These are phyloP conservation scores for Quercus engelmannii DNA, from an alignment of 306 rosid genomes.

Conservation along the genomic window DNA sequence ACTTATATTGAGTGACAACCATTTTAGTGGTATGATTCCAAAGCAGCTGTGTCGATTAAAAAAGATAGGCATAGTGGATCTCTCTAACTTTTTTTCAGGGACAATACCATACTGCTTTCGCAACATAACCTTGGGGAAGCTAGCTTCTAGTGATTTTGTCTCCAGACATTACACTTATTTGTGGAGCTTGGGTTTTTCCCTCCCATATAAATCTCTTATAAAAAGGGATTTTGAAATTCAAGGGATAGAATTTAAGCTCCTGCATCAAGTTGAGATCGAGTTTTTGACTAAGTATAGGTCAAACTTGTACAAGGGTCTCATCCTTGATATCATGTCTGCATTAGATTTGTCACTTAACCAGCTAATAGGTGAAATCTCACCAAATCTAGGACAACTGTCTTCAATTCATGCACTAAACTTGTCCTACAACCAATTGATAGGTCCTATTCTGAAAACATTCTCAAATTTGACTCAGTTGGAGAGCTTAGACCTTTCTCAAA, in stretches of 20 bases:
- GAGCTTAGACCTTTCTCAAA: too few relatives aligned
- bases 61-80: background rate
- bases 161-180: fast-evolving
- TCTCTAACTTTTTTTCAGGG: background rate
- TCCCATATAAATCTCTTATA: too few relatives aligned
- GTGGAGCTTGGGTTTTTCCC: fast-evolving
- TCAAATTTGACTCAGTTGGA: too few relatives aligned
- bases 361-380: too few relatives aligned
- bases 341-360: fast-evolving
- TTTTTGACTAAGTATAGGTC: fast-evolving
- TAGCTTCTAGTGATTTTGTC: background rate
- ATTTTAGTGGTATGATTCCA: constrained; percentile 16
- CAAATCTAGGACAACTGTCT: fast-evolving
- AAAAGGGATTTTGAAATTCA: fast-evolving
- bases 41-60: background rate
- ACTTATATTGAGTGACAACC: constrained; percentile 8
- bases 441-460: too few relatives aligned
- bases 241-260: fast-evolving
- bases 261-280: fast-evolving
- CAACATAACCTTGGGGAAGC: too few relatives aligned
- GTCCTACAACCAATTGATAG: fast-evolving
- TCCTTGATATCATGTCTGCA: too few relatives aligned
- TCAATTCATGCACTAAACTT: too few relatives aligned
- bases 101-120: too few relatives aligned
- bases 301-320: fast-evolving